Base-by-base conservation (phyloP, 1,284 basidiomycete species). In the Phylloporus gajari region DNA sequence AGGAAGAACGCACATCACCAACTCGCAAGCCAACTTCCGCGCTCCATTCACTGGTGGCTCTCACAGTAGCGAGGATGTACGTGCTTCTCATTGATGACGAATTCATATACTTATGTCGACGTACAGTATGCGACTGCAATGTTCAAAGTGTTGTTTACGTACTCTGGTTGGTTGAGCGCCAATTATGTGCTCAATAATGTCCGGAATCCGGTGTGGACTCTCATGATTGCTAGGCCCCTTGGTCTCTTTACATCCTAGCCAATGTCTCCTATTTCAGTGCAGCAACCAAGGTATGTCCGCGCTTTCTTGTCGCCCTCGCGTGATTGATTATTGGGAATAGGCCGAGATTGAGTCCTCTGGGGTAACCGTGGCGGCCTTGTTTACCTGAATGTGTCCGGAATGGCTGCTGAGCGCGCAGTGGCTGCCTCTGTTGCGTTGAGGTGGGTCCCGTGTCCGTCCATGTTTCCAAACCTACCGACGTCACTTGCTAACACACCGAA, bases 111-210 rank as follows among this genome's bases (percentile, higher is more conserved):
- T 19, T 12, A 74, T 19, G 30, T 32, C 23, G 25, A 61, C 6
- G 15, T 27, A n/a, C 69, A 90, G 87, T 90, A 89, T 70, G 88
- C 88, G 3, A 90, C 90, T 9, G 89, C 88, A 8, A 89, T 83
- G 5, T 89, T 89, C 84, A 90, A 91, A 73, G 88, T 91, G 25
- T 79, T 91, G 27, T 85, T 85, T 72, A 81, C 89, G 2, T 92
- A 91, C 74, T 73, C 84, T 1, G 91, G 91, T 32, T 88, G 90
- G 86, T 85, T 84, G 0, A 86, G 86, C 58, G 83, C 86, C 62
- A 88, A 90, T 73, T 89, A 88, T 60, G 87, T 90, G 2, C 77
- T 90, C 67, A 89, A 89, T 73, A 89, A 91, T 23, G 88, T 91
- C 51, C 84, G 83, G 63, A 75, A 88, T 72, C 88, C 87, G 0